Evolutionary conservation across 1,284 basidiomycete species (phyloP).

Genomic region (Trametes hirsuta): DNA sequence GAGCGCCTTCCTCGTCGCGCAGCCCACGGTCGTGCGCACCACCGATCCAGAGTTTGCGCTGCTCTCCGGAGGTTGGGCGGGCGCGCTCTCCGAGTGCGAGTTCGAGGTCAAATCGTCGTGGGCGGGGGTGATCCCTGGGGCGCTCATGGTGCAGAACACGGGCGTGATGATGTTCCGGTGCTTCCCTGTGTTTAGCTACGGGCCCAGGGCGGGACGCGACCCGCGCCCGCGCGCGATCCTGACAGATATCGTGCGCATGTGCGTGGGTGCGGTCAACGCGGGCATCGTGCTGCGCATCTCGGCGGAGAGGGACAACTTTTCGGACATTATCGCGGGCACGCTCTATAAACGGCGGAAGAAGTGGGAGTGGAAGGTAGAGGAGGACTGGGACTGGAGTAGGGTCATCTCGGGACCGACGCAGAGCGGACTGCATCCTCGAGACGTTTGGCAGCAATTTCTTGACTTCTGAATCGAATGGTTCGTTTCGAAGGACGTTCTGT

Average conservation of each 20-base stretch:
- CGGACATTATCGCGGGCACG: background rate
- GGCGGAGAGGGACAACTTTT: background rate
- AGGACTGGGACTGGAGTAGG: background rate
- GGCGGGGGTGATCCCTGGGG: no score
- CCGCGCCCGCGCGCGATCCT: background rate
- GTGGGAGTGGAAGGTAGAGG: background rate
- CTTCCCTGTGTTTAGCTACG: background rate
- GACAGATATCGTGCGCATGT: slow-evolving; percentile 6
- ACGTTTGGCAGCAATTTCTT: no score
- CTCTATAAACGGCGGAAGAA: background rate
- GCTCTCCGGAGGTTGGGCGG: no score
- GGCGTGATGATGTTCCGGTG: background rate
- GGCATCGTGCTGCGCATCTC: background rate
- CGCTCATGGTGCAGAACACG: background rate
- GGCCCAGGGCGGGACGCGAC: background rate
- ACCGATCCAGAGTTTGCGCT: no score
- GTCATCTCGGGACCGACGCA: no score
- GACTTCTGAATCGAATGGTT: no score
- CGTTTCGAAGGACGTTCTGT: no score
- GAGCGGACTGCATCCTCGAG: no score
- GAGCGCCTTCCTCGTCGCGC: no score
- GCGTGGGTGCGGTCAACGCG: background rate
- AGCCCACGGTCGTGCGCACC: no score
- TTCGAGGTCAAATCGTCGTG: no score
- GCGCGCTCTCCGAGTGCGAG: no score